Conservation (phyloP, 1,284 basidiomycete genomes). For the Puccinia triticina region DNA sequence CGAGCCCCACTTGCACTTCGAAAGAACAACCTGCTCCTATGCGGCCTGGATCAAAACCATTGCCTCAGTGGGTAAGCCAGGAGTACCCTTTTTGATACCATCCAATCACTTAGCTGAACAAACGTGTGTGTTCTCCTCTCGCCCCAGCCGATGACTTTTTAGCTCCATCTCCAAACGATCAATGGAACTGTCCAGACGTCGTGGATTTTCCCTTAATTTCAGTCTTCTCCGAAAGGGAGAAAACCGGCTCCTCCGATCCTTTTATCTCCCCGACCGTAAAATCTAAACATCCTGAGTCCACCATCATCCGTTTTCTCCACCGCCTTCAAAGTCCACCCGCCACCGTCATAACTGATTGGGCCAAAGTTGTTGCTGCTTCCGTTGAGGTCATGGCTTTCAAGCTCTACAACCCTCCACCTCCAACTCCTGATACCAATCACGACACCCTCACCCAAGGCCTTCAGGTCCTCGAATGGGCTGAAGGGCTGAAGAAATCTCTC, state of each 20-base stretch:
- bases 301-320: background rate
- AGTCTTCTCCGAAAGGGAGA: background rate
- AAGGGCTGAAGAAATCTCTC: background rate
- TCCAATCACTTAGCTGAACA: background rate
- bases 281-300: background rate
- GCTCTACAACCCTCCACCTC: background rate
- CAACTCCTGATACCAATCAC: background rate
- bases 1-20: background rate
- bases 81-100: background rate
- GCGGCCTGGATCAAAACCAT: conserved; percentile 1
- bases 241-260: background rate
- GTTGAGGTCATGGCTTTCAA: background rate
- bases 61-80: background rate
- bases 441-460: background rate
- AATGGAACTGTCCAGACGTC: background rate
- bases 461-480: background rate
- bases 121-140: background rate
- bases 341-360: background rate
- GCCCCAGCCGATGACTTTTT: background rate
- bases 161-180: no score
- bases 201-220: background rate
- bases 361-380: background rate
- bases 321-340: background rate
- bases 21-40: background rate
- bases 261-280: background rate